Conservation (phyloP, 768 basidiomycete species). For the Amanita polypyramis region DNA sequence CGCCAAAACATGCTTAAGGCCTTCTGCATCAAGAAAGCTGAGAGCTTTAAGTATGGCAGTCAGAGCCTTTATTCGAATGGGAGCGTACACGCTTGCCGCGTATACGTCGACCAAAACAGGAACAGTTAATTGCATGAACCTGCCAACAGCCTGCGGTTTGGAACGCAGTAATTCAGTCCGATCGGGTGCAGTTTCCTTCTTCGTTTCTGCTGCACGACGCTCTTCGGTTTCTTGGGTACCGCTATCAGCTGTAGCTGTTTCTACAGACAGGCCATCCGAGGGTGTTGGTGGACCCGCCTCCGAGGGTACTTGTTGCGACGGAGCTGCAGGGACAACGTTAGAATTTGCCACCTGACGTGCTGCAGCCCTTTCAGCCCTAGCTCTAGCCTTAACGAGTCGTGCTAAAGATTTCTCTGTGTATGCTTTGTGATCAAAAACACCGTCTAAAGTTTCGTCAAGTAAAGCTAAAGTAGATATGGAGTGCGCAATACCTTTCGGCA, state of each 20-base stretch:
- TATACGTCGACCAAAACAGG: constrained; percentile 98
- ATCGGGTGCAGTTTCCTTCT: constrained; percentile 31
- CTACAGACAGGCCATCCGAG: constrained; percentile 19
- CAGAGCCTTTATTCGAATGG: constrained; percentile 82
- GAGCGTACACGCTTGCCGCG: constrained; percentile 87
- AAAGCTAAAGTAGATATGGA: background rate
- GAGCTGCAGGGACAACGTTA: constrained; percentile 13
- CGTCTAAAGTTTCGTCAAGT: constrained; percentile 43
- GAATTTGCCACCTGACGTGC: constrained; percentile 43
- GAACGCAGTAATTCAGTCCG: constrained; percentile 69
- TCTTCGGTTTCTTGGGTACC: constrained; percentile 33
- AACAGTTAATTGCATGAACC: constrained; percentile 82
- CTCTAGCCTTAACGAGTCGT: constrained; percentile 70
- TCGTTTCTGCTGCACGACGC: constrained; percentile 21
- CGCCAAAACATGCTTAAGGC: constrained; percentile 64
- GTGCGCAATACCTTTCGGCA: constrained; percentile 66
- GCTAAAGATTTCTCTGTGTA: constrained; percentile 83
- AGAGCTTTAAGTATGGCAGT: constrained; percentile 85
- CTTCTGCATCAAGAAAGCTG: constrained; percentile 74
- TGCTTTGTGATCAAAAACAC: constrained; percentile 86
- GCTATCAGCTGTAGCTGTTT: constrained; percentile 15
- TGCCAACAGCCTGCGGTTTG: constrained; percentile 64
- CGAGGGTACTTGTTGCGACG: constrained; percentile 16
- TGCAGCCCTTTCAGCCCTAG: constrained; percentile 70
- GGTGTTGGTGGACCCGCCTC: constrained; percentile 13